These are phyloP conservation scores for Dacryopinax spathularia DNA, from an alignment of 768 basidiomycete species.

Conservation along the genomic window DNA sequence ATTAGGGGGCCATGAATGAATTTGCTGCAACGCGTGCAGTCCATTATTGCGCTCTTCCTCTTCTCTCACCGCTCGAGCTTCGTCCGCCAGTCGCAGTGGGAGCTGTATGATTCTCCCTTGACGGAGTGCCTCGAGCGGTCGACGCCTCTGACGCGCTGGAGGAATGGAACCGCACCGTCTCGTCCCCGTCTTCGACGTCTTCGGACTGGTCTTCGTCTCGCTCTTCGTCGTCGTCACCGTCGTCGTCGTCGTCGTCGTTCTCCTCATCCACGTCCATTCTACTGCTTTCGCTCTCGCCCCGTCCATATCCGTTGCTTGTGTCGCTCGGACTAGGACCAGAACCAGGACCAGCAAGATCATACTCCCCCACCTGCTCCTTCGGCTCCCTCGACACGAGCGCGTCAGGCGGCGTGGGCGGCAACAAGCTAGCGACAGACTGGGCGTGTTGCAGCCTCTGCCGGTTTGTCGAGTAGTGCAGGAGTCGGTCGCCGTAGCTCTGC, in stretches of 20 bases:
- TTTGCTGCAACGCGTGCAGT: no score
- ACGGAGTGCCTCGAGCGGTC: not conserved
- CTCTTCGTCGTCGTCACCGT: not conserved
- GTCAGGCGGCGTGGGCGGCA: not conserved
- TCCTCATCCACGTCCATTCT: not conserved
- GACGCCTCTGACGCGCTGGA: not conserved
- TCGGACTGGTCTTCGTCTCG: not conserved
- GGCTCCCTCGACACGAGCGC: not conserved
- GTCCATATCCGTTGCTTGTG: not conserved
- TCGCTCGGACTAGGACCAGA: no score
- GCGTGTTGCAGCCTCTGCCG: not conserved
- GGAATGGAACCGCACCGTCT: not conserved
- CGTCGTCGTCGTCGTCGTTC: not conserved
- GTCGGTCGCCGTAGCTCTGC: slow-evolving; percentile 86
- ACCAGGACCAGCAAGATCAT: no score
- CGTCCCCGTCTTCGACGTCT: not conserved
- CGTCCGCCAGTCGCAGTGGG: not conserved
- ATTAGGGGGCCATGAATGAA: not conserved
- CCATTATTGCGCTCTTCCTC: no score
- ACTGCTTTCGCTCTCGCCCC: not conserved
- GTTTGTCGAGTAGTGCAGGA: slow-evolving; percentile 40
- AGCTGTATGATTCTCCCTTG: not conserved
- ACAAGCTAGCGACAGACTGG: not conserved
- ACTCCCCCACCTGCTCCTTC: not conserved
- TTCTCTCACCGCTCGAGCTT: not conserved